Conservation (phyloP, 2,329 filamentous ascomycete genomes). For the Neofusicoccum laricinum region DNA sequence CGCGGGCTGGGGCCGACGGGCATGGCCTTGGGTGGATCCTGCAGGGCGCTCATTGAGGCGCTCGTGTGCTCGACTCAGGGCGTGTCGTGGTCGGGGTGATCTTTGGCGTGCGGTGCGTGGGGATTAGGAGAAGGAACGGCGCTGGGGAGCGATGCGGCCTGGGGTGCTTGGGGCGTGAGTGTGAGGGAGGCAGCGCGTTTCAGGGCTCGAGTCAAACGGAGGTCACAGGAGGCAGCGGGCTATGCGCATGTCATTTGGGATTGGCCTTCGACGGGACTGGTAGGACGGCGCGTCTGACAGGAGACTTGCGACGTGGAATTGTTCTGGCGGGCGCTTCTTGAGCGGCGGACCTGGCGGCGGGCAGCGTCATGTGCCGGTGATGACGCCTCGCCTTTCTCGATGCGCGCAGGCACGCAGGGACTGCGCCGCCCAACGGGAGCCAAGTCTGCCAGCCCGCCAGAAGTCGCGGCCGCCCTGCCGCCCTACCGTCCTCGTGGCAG, state of each 20-base stretch:
- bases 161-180: neutral
- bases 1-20: conserved; percentile 20
- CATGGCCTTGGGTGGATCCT: conserved; percentile 20
- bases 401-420: neutral
- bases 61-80: neutral
- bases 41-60: conserved; percentile 25
- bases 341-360: neutral
- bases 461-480: neutral
- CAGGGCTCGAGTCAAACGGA: conserved; percentile 7
- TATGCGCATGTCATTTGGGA: neutral
- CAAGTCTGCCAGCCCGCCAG: neutral
- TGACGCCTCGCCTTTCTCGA: neutral
- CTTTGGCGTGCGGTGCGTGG: neutral
- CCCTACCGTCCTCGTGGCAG: neutral
- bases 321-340: neutral
- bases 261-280: neutral
- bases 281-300: neutral
- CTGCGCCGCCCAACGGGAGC: neutral
- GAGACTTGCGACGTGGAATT: neutral
- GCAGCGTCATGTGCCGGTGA: conserved; percentile 1
- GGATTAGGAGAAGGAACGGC: neutral
- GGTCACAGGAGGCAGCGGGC: conserved; percentile 2
- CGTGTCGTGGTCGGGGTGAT: neutral
- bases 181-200: neutral
- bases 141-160: neutral